These are phyloP conservation scores for Microbotryomycetes sp. DNA, from an alignment of 1,284 basidiomycete species.

Conservation along the genomic window DNA sequence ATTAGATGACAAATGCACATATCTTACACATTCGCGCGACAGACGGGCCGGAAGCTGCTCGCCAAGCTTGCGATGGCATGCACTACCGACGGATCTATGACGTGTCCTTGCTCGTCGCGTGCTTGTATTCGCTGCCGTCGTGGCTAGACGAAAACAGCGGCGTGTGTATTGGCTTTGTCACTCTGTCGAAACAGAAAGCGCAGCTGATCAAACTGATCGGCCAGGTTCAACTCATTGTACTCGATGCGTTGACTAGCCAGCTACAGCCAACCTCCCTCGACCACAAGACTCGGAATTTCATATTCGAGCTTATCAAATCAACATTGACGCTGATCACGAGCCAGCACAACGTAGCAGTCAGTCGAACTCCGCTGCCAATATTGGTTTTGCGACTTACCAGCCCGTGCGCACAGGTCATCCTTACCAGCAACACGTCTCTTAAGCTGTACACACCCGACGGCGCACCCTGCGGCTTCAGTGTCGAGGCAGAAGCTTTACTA, in stretches of 20 bases:
- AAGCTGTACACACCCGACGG: slow-evolving; percentile 24
- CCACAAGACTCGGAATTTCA: background rate
- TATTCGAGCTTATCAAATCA: slow-evolving; percentile 9
- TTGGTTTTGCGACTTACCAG: too few relatives aligned
- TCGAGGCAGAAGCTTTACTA: slow-evolving; percentile 25
- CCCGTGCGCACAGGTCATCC: slow-evolving; percentile 5
- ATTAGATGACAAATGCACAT: background rate
- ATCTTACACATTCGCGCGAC: background rate
- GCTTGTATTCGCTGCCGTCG: slow-evolving; percentile 10
- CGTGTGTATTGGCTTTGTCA: background rate
- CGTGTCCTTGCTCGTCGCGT: slow-evolving; percentile 16
- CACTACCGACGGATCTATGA: slow-evolving; percentile 24
- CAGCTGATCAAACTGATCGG: background rate
- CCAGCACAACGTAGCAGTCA: slow-evolving; percentile 6
- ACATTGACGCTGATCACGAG: slow-evolving; percentile 5
- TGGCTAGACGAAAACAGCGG: slow-evolving; percentile 12
- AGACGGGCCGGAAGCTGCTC: background rate
- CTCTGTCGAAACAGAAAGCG: background rate
- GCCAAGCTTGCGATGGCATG: background rate
- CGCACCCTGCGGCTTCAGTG: slow-evolving; percentile 1
- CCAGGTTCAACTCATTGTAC: slow-evolving; percentile 24
- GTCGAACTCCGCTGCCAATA: background rate
- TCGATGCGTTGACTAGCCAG: slow-evolving; percentile 22
- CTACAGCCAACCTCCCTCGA: slow-evolving; percentile 16
- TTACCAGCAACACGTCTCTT: slow-evolving; percentile 15